Conservation (phyloP, 306 rosid genomes). For the Alnus glutinosa region DNA sequence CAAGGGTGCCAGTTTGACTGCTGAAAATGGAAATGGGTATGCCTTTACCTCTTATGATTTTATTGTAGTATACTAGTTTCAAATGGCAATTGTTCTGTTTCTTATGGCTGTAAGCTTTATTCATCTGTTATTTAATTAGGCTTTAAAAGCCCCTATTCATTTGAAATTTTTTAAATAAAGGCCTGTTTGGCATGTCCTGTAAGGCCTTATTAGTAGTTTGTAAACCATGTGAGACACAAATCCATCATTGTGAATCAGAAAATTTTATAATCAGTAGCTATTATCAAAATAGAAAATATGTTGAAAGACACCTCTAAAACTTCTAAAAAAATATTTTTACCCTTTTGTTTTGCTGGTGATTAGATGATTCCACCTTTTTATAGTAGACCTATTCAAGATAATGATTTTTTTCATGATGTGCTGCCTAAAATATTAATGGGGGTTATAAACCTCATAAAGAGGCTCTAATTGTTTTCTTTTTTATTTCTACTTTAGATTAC, state of each 20-base stretch:
- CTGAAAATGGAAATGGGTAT: slow-evolving; percentile 89
- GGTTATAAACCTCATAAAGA: background rate
- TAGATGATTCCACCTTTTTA: background rate
- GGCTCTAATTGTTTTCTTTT: background rate
- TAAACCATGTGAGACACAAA: background rate
- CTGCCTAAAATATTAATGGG: background rate
- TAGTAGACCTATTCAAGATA: background rate
- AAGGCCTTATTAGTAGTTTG: background rate
- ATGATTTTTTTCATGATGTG: background rate
- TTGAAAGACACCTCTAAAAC: background rate
- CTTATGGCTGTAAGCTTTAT: background rate
- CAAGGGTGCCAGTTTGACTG: slow-evolving; percentile 73
- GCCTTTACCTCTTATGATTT: slow-evolving; percentile 19
- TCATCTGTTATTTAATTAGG: background rate
- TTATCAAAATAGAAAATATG: background rate
- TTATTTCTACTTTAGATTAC: background rate
- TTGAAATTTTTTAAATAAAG: background rate
- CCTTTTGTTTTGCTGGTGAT: background rate
- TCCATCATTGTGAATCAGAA: background rate
- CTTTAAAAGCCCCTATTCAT: background rate
- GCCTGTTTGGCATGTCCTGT: background rate
- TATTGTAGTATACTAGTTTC: slow-evolving; percentile 2
- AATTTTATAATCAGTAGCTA: background rate
- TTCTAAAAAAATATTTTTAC: background rate
- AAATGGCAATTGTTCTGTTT: background rate